Base-by-base conservation (phyloP, 495 filamentous ascomycete species). In the Aspergillus ellipticus region DNA sequence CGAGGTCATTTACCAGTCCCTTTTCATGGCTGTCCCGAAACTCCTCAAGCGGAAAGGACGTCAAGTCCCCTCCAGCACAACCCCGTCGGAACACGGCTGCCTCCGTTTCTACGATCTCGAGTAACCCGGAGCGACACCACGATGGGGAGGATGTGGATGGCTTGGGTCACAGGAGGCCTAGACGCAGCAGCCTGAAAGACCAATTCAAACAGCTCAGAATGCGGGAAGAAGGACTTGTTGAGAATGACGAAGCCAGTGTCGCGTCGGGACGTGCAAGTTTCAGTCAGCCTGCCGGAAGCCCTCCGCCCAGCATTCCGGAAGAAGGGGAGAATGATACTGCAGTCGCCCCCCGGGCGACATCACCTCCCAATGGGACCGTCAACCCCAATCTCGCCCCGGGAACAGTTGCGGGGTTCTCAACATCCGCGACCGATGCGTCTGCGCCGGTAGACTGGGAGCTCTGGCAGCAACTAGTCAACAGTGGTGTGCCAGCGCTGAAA, bases 401-500 rank as follows among this genome's bases (percentile, higher is more conserved):
- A 2, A 96, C 89, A 7, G 90, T 86, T 17, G 84, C 89, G 16
- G 91, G 91, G 4, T 78, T 89, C 37, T 82, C 82, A 16, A 82
- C 86, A 4, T 87, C 90, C 9, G 79, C 83, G 15, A 74, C 71
- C 3, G 89, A 92, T 58, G 74, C 80, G 15, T 77, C 80, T 5
- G 76, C 81, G 7, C 79, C 82, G 3, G 90, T 99, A 13, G 90
- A 99, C 65, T 99, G 94, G 94, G 95, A 97, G 70, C 73, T 99
- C 17, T 99, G 94, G 94, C 92, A 99, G 70, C 77, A 88, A 16
- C 88, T 99, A 1, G 94, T 99, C 28, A 91, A 96, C 59, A 87
- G 96, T 74, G 94, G 95, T 2, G 88, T 91, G 10, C 85, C 87
- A 29, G 92, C 90, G 8, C 85, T 97, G 55, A 88, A 88, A 24